phyloP scores from a whole-genome alignment of 371 early-diverging fungal genomes.

The Aphelidium insulamus region DNA sequence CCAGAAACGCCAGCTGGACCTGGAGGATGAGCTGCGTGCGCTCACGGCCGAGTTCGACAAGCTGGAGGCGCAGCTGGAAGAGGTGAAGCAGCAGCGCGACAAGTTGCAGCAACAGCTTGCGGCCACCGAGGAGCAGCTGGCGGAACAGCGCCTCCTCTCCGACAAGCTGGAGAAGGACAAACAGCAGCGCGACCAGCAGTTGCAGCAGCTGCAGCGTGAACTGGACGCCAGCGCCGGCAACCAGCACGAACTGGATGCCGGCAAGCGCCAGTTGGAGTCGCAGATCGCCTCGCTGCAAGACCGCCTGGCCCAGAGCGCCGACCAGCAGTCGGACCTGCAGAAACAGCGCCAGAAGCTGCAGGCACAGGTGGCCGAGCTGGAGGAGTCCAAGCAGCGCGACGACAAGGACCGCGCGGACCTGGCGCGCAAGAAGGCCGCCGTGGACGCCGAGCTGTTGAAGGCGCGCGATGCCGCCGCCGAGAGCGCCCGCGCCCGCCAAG shows the following conservation, averaged over 20 bases:
- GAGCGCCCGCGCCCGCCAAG: slow-evolving; percentile 8
- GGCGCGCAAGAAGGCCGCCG: slow-evolving; percentile 6
- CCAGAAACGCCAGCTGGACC: slow-evolving; percentile 34
- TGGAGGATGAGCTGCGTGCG: slow-evolving; percentile 40
- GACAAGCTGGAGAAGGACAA: slow-evolving; percentile 18
- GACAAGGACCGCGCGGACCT: slow-evolving; percentile 13
- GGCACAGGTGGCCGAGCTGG: slow-evolving; percentile 20
- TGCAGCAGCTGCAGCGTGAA: slow-evolving; percentile 11
- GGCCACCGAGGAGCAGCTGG: slow-evolving; percentile 21
- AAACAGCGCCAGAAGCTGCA: slow-evolving; percentile 13
- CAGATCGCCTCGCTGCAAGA: too few species aligned
- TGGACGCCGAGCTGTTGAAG: slow-evolving; percentile 25
- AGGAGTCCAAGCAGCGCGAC: slow-evolving; percentile 20
- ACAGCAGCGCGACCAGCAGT: slow-evolving; percentile 16
- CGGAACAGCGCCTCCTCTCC: slow-evolving; percentile 15
- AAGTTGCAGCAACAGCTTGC: slow-evolving; percentile 35
- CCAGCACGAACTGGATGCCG: slow-evolving; percentile 16
- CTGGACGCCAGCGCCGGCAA: slow-evolving; percentile 18
- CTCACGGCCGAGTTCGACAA: slow-evolving; percentile 33
- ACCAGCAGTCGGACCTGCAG: slow-evolving; percentile 18
- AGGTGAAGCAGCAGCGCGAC: slow-evolving; percentile 20
- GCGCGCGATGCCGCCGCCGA: slow-evolving; percentile 13
- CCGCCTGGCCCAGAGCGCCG: slow-evolving; percentile 14
- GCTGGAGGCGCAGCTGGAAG: slow-evolving; percentile 31
- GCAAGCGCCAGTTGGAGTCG: slow-evolving; percentile 10